phyloP scores from a whole-genome alignment of 306 rosid genomes.

The Erythrophleum fordii region DNA sequence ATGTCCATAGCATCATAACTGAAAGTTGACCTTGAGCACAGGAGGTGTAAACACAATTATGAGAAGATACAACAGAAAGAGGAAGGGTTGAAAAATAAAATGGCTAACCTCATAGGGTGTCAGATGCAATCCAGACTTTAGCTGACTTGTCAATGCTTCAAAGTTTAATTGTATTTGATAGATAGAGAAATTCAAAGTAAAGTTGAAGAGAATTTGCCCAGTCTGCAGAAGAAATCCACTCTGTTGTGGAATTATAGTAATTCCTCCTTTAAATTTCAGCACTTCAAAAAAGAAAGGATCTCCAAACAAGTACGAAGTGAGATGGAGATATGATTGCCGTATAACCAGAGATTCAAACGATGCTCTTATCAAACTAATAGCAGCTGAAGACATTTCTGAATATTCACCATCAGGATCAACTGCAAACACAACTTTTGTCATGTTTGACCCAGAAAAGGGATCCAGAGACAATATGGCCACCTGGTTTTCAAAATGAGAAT shows the following conservation, averaged over 20 bases:
- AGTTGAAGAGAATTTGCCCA: constrained; percentile 67
- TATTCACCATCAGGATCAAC: constrained; percentile 56
- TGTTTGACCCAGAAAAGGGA: constrained; percentile 51
- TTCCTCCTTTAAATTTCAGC: constrained; percentile 83
- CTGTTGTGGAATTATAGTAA: constrained; percentile 73
- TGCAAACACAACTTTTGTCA: constrained; percentile 70
- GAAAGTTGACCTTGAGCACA: constrained; percentile 26
- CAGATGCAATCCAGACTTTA: constrained; percentile 73
- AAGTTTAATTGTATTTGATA: constrained; percentile 67
- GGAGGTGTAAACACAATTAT: background rate
- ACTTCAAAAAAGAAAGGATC: constrained; percentile 66
- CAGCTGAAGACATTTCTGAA: constrained; percentile 54
- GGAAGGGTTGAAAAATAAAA: constrained; percentile 18
- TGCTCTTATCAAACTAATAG: constrained; percentile 62
- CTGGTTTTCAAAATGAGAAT: constrained; percentile 48
- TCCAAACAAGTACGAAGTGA: constrained; percentile 71
- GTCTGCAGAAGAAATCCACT: constrained; percentile 78
- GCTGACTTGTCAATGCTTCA: constrained; percentile 66
- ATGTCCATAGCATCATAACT: constrained; percentile 27
- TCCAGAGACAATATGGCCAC: constrained; percentile 72
- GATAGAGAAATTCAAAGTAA: constrained; percentile 79
- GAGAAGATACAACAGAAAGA: constrained; percentile 21
- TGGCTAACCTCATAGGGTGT: constrained; percentile 71
- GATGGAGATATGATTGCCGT: constrained; percentile 50
- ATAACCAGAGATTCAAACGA: constrained; percentile 52